Conservation (phyloP, 2,329 filamentous ascomycete species). For the Nigrospora oryzae region DNA sequence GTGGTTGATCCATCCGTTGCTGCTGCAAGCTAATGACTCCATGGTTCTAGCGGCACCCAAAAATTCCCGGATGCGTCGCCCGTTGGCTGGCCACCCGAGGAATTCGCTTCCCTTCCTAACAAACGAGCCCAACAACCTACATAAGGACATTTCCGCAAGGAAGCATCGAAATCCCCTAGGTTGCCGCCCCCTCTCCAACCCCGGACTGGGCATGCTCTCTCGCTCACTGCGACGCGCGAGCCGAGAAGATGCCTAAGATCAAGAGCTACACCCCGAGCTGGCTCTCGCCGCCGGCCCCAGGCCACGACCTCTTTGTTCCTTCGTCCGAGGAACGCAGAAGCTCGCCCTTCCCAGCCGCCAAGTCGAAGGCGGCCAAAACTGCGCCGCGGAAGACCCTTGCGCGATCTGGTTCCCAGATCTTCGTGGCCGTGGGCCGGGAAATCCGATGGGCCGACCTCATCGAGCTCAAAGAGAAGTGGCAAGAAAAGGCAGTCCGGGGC, state of each 20-base stretch:
- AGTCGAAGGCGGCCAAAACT: conserved; percentile 27
- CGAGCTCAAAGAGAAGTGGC: conserved; percentile 61
- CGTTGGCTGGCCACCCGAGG: not conserved
- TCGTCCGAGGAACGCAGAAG: conserved; percentile 26
- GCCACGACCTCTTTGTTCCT: conserved; percentile 66
- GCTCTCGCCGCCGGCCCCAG: conserved; percentile 71
- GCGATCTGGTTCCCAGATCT: conserved; percentile 75
- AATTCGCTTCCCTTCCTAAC: not conserved
- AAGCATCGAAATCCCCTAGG: too few species aligned
- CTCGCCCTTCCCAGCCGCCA: conserved; percentile 27
- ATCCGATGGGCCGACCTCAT: conserved; percentile 86
- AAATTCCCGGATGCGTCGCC: conserved; percentile 1
- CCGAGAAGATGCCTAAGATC: conserved; percentile 66
- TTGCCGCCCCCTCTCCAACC: too few species aligned
- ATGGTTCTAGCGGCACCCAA: not conserved
- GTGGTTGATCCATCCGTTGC: too few species aligned
- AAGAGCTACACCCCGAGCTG: conserved; percentile 79
- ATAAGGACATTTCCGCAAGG: too few species aligned
- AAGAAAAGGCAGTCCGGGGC: conserved; percentile 26
- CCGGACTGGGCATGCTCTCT: too few species aligned
- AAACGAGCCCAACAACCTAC: not conserved
- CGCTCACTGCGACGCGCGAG: not conserved
- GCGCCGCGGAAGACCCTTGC: conserved; percentile 64
- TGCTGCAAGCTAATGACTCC: too few species aligned
- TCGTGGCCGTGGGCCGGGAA: conserved; percentile 80